Evolutionary conservation across 768 basidiomycete genomes (phyloP), one percentile per base, ranked within the genome.

Genomic region (Tylopilus vinaceipallidus): DNA sequence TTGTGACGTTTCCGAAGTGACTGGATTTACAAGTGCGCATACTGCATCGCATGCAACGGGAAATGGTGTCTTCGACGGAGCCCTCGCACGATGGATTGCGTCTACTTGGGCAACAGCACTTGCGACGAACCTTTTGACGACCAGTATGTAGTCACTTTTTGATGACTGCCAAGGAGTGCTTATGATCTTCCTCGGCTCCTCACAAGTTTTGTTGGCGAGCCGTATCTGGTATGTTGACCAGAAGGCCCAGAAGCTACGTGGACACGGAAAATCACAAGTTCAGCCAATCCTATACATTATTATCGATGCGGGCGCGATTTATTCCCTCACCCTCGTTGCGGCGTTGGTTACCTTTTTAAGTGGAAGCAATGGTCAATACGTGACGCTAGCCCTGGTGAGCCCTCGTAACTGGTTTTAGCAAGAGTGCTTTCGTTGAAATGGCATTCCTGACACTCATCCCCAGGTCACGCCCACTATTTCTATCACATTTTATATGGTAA

Each of bases 401-500:
- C 20, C 3, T 46, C 34, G 13, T 17, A 34, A n/a, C 17, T n/a
- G n/a, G n/a, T n/a, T n/a, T 14, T 32, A 13, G 37, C 22, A 13
- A 38, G 20, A 22, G 46, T 33, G 4, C 8, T 43, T 26, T 3
- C 20, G 36, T 46, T 54, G 32, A 49, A 19, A 3, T 26, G 6
- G 9, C 14, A 11, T 23, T 32, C 3, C n/a, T 26, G 13, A 32
- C n/a, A 38, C n/a, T n/a, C n/a, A n/a, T n/a, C n/a, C n/a, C 27
- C 23, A 73, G 72, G 57, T 69, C 38, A 65, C 63, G 8, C 73
- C 70, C 16, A 69, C 73, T 47, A 73, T 73, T 45, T 70, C 67
- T 6, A 74, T 75, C 59, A 67, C 69, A 4, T 75, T 73, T 58
- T 72, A 71, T 55, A 69, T 74, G 71, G 68, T 75, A 38, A 72